Conservation (phyloP, 371 early-diverging fungal species). For the Rhizopus microsporus region DNA sequence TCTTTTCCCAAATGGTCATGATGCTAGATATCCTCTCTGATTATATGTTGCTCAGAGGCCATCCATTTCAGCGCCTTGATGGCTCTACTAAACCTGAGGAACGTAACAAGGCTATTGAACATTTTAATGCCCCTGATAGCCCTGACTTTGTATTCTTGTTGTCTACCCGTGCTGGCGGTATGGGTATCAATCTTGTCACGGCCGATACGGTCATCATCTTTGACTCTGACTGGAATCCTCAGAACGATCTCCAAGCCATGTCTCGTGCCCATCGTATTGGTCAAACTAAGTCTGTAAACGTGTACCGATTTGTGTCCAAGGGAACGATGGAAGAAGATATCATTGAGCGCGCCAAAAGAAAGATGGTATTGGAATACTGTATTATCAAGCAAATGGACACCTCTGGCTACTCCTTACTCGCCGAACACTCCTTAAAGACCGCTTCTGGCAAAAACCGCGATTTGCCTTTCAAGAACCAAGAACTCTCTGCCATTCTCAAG, state of each 20-base stretch:
- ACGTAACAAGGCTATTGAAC: slow-evolving; percentile 96
- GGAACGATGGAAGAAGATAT: slow-evolving; percentile 99
- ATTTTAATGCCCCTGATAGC: slow-evolving; percentile 96
- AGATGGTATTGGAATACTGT: slow-evolving; percentile 98
- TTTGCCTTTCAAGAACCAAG: slow-evolving; percentile 70
- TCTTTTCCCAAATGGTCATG: slow-evolving; percentile 95
- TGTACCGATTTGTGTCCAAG: slow-evolving; percentile 97
- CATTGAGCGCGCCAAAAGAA: slow-evolving; percentile 96
- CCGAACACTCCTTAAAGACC: slow-evolving; percentile 53
- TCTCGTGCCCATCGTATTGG: slow-evolving; percentile 99
- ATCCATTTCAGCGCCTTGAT: slow-evolving; percentile 94
- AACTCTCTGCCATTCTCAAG: slow-evolving; percentile 92
- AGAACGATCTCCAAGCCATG: slow-evolving; percentile 99
- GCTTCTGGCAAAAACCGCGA: slow-evolving; percentile 51
- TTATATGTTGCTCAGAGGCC: slow-evolving; percentile 82
- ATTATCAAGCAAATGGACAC: slow-evolving; percentile 99
- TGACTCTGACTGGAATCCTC: slow-evolving; percentile 99
- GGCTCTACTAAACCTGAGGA: slow-evolving; percentile 92
- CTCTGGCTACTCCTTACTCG: slow-evolving; percentile 74
- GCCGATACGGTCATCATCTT: slow-evolving; percentile 99
- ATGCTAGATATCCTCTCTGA: slow-evolving; percentile 95
- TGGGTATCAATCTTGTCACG: slow-evolving; percentile 98
- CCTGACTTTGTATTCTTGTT: slow-evolving; percentile 97
- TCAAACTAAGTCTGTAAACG: slow-evolving; percentile 97
- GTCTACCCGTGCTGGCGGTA: slow-evolving; percentile 98